Conservation (phyloP, 2,329 filamentous ascomycete genomes). For the Emericellopsis atlantica region DNA sequence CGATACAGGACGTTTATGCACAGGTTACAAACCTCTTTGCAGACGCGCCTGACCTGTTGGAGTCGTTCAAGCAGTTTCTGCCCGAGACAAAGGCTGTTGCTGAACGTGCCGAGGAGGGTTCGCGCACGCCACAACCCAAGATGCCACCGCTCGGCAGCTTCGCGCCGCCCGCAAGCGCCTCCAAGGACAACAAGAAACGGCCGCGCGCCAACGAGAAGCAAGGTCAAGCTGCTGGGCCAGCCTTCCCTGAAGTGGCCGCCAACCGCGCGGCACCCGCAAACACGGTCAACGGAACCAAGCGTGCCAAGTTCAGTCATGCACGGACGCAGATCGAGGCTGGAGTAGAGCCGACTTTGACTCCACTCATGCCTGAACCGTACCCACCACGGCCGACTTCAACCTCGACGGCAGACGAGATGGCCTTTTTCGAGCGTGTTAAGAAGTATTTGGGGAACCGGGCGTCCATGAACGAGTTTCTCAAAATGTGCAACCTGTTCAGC, state of each 20-base stretch:
- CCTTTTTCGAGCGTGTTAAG: constrained; percentile 93
- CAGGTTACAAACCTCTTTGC: constrained; percentile 94
- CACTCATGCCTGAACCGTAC: constrained; percentile 76
- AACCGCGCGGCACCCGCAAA: constrained; percentile 15
- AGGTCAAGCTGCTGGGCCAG: constrained; percentile 31
- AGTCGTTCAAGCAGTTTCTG: constrained; percentile 98
- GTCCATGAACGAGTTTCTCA: constrained; percentile 89
- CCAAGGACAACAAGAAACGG: constrained; percentile 85
- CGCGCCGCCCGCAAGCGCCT: constrained; percentile 66
- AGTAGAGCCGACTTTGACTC: constrained; percentile 78
- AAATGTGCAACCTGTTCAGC: constrained; percentile 90
- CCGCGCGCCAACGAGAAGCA: constrained; percentile 48
- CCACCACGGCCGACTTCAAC: constrained; percentile 60
- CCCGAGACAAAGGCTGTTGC: constrained; percentile 62
- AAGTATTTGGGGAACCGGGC: constrained; percentile 91
- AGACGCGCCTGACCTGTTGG: constrained; percentile 82
- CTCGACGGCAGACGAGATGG: constrained; percentile 74
- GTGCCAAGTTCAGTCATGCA: constrained; percentile 63
- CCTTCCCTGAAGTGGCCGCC: constrained; percentile 28
- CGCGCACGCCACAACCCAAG: constrained; percentile 45
- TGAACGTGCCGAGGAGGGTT: constrained; percentile 22
- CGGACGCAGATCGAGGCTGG: constrained; percentile 42
- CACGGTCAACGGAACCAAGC: constrained; percentile 36
- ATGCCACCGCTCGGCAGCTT: constrained; percentile 95
- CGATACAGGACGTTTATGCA: constrained; percentile 94